Conservation (phyloP, 2,329 filamentous ascomycete species). For the Amesomyces nigricolor region DNA sequence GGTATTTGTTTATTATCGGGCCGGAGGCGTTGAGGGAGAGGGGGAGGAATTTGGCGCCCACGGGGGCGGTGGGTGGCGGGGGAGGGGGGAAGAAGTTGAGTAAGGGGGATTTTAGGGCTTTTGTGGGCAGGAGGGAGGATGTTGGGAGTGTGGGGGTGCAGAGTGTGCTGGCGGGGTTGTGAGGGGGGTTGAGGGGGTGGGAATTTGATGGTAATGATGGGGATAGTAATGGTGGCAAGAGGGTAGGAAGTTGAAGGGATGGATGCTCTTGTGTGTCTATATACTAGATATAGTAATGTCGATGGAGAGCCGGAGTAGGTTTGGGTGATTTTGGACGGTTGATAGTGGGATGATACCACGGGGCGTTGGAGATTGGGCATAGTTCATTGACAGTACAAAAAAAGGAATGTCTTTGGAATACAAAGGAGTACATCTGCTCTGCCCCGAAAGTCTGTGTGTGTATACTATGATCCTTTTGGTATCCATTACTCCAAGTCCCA, state of each 20-base stretch:
- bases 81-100: conserved; percentile 48
- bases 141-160: conserved; percentile 75
- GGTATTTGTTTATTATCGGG: conserved; percentile 91
- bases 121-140: conserved; percentile 81
- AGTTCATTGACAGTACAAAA: not conserved
- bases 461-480: too few species aligned
- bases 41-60: conserved; percentile 50
- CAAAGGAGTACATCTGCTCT: too few species aligned
- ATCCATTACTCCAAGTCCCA: too few species aligned
- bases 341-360: conserved; percentile 3
- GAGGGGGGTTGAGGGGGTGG: conserved; percentile 4
- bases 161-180: conserved; percentile 66
- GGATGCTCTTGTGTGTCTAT: not conserved
- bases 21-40: conserved; percentile 70
- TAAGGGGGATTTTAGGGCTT: conserved; percentile 72
- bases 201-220: not conserved
- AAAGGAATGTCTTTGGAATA: too few species aligned
- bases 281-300: not conserved
- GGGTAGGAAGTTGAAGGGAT: not conserved
- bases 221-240: not conserved
- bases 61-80: conserved; percentile 15
- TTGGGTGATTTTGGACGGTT: not conserved
- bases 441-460: too few species aligned
- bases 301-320: not conserved
- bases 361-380: not conserved